A percentile compares a stretch with the other conserved stretches of the same genome.
Evolutionary conservation across 225 moss, liverwort and hornwort species (phyloP).

Genomic region (Marchantia polymorpha): DNA sequence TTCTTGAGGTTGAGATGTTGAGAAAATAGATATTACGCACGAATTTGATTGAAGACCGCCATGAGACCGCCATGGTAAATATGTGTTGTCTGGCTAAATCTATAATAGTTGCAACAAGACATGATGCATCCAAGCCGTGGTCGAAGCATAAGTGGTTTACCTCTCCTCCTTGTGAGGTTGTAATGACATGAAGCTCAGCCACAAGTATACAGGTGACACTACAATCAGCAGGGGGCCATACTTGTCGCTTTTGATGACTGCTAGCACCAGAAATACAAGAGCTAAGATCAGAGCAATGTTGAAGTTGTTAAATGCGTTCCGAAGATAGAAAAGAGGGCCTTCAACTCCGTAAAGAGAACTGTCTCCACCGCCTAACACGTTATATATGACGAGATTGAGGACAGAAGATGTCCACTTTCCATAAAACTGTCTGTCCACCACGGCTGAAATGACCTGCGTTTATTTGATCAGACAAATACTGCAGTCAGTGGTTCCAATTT

Average conservation of each 20-base stretch:
- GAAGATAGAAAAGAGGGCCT: constrained; percentile 68
- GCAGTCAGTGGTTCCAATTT: not conserved
- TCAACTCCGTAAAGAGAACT: constrained; percentile 94
- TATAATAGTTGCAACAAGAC: not conserved
- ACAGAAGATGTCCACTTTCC: constrained; percentile 95
- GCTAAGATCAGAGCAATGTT: constrained; percentile 74
- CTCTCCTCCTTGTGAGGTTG: constrained; percentile 97
- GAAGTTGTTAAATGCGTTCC: constrained; percentile 90
- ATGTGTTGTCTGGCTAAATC: too few relatives aligned
- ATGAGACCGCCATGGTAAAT: too few relatives aligned
- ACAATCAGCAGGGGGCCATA: constrained; percentile 53
- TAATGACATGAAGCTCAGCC: constrained; percentile 93
- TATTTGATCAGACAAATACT: not conserved
- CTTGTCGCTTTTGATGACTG: constrained; percentile 42
- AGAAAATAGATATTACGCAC: too few relatives aligned
- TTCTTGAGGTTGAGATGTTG: too few relatives aligned
- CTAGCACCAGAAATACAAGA: constrained; percentile 67
- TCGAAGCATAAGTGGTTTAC: constrained; percentile 24
- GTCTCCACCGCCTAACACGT: constrained; percentile 76
- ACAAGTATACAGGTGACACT: constrained; percentile 70
- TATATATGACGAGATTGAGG: constrained; percentile 72
- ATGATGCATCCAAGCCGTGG: not conserved
- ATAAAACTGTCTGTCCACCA: constrained; percentile 57
- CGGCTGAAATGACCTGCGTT: constrained; percentile 44
- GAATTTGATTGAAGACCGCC: too few relatives aligned